These are phyloP conservation scores for Pilatotrama ljubarskyi DNA, from an alignment of 768 basidiomycete species.

Conservation along the genomic window DNA sequence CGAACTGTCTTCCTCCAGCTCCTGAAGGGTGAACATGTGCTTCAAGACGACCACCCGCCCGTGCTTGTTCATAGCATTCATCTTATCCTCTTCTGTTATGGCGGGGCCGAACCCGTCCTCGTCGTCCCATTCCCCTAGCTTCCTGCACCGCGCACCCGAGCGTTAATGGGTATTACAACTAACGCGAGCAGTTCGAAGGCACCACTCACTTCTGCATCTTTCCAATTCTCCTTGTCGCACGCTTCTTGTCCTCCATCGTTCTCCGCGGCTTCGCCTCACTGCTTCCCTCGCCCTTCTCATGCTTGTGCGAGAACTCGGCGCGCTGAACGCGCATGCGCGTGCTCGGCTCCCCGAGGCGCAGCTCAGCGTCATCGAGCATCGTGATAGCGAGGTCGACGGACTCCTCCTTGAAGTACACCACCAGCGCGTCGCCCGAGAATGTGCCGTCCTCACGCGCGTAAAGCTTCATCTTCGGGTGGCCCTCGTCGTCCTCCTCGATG, in stretches of 20 bases:
- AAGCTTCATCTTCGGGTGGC: slow-evolving; percentile 92
- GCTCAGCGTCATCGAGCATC: slow-evolving; percentile 89
- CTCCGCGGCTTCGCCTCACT: slow-evolving; percentile 48
- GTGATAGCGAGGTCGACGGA: slow-evolving; percentile 84
- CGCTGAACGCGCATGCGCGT: slow-evolving; percentile 73
- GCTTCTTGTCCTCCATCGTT: slow-evolving; percentile 77
- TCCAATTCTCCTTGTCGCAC: slow-evolving; percentile 68
- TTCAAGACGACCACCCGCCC: slow-evolving; percentile 89
- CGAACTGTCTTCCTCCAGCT: slow-evolving; percentile 82
- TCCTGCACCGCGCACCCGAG: slow-evolving; percentile 48
- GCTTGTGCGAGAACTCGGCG: slow-evolving; percentile 79
- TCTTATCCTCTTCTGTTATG: slow-evolving; percentile 54
- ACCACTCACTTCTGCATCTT: slow-evolving; percentile 81
- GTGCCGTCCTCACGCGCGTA: slow-evolving; percentile 85
- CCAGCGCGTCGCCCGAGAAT: slow-evolving; percentile 92
- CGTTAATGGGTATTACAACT: not conserved
- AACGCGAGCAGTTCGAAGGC: not conserved
- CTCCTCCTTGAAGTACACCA: slow-evolving; percentile 97
- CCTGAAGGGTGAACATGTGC: slow-evolving; percentile 89
- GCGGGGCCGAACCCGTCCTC: slow-evolving; percentile 88
- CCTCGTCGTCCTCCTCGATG: slow-evolving; percentile 89
- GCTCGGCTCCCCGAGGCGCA: slow-evolving; percentile 76
- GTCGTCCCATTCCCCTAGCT: slow-evolving; percentile 91
- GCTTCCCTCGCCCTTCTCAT: slow-evolving; percentile 35
- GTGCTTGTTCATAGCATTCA: slow-evolving; percentile 48